phyloP scores from a whole-genome alignment of 768 basidiomycete species.

The Atractiella rhizophila region DNA sequence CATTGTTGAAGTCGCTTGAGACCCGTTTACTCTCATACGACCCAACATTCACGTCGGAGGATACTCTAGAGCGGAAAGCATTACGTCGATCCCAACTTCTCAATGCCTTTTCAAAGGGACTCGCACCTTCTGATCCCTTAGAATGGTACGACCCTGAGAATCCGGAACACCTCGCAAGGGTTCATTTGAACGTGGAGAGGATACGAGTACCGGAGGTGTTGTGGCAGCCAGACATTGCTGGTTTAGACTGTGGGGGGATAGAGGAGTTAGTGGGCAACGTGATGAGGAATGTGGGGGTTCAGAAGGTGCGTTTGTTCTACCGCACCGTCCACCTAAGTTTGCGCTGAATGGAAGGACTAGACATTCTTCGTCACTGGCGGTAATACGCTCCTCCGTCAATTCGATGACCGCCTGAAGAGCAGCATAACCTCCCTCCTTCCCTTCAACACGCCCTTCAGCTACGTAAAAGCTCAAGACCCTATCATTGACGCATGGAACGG shows the following conservation, averaged over 20 bases:
- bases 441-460: constrained; percentile 45
- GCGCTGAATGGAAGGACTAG: constrained; percentile 23
- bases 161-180: constrained; percentile 29
- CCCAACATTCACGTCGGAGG: constrained; percentile 49
- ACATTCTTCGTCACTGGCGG: constrained; percentile 75
- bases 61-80: constrained; percentile 56
- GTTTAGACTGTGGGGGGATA: constrained; percentile 76
- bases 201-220: constrained; percentile 77
- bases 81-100: constrained; percentile 61
- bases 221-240: constrained; percentile 82
- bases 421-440: constrained; percentile 63
- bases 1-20: constrained; percentile 47
- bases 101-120: constrained; percentile 39
- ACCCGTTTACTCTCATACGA: constrained; percentile 56
- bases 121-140: constrained; percentile 16
- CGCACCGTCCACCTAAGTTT: background rate
- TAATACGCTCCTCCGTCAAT: constrained; percentile 45
- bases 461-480: constrained; percentile 41
- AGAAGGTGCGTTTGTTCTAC: background rate
- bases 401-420: constrained; percentile 40
- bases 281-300: constrained; percentile 41
- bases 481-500: constrained; percentile 66
- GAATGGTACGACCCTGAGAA: constrained; percentile 46
- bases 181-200: constrained; percentile 72
- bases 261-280: constrained; percentile 76